phyloP scores from a whole-genome alignment of 495 filamentous ascomycete species.

The Penicillium paradoxum region DNA sequence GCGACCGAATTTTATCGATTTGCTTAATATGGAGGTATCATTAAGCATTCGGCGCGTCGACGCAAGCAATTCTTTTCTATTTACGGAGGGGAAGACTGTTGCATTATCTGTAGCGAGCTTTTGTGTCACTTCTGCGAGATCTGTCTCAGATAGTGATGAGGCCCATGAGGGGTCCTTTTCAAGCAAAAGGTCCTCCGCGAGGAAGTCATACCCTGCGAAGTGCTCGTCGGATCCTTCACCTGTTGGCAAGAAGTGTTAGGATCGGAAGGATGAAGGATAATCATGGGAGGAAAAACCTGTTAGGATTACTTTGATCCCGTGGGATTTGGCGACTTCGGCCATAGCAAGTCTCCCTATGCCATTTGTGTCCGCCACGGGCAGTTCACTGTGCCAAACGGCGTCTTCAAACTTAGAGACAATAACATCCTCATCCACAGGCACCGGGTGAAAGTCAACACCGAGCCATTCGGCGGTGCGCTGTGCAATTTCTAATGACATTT shows the following conservation, averaged over 20 bases:
- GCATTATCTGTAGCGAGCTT: neutral
- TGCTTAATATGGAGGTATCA: too few species aligned
- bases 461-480: constrained; percentile 47
- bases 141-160: constrained; percentile 17
- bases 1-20: too few species aligned
- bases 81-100: neutral
- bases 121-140: neutral
- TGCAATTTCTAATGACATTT: constrained; percentile 35
- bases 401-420: constrained; percentile 46
- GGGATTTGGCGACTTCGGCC: too few species aligned
- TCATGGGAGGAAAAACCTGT: constrained; percentile 15
- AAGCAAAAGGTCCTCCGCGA: constrained; percentile 36
- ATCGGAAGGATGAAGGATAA: too few species aligned
- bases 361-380: constrained; percentile 1
- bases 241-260: too few species aligned
- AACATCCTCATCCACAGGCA: constrained; percentile 29
- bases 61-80: too few species aligned
- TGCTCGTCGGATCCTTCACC: constrained; percentile 52
- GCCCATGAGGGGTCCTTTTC: constrained; percentile 36
- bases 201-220: constrained; percentile 47
- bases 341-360: too few species aligned
- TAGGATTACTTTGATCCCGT: constrained; percentile 47
- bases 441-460: constrained; percentile 24
- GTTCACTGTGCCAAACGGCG: constrained; percentile 45
- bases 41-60: neutral